Evolutionary conservation across 176 grass and related monocot genomes (phyloP).

Genomic region (Poa pratensis): DNA sequence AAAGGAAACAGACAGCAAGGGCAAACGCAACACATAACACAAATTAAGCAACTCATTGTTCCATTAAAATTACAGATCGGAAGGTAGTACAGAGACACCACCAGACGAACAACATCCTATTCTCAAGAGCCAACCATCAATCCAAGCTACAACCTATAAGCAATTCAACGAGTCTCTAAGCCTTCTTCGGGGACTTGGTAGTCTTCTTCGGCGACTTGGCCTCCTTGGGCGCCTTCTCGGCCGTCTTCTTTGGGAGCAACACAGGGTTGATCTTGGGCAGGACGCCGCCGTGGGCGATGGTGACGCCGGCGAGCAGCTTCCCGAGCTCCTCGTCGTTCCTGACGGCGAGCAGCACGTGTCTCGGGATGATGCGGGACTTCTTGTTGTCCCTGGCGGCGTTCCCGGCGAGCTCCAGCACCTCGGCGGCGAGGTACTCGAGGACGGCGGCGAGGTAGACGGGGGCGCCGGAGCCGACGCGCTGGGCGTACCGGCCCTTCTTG

Average conservation of each 20-base stretch:
- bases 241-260: constrained; percentile 62
- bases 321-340: constrained; percentile 74
- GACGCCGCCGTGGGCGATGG: constrained; percentile 60
- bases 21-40: too few species aligned
- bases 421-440: constrained; percentile 77
- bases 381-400: constrained; percentile 74
- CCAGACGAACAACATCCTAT: neutral
- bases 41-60: neutral
- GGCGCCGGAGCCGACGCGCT: constrained; percentile 63
- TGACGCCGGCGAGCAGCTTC: constrained; percentile 58
- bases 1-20: too few species aligned
- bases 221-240: constrained; percentile 45
- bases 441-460: constrained; percentile 80
- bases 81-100: neutral
- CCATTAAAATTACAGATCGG: neutral
- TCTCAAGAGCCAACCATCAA: neutral
- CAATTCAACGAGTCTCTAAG: neutral
- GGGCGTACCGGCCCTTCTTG: constrained; percentile 72
- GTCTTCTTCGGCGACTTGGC: constrained; percentile 60
- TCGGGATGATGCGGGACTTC: constrained; percentile 61
- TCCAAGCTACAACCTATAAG: neutral
- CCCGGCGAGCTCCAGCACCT: constrained; percentile 71
- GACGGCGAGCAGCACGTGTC: constrained; percentile 63
- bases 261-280: constrained; percentile 67
- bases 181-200: constrained; percentile 50